Evolutionary conservation across 768 basidiomycete genomes (phyloP).

Genomic region (Boletus pseudopeckii): DNA sequence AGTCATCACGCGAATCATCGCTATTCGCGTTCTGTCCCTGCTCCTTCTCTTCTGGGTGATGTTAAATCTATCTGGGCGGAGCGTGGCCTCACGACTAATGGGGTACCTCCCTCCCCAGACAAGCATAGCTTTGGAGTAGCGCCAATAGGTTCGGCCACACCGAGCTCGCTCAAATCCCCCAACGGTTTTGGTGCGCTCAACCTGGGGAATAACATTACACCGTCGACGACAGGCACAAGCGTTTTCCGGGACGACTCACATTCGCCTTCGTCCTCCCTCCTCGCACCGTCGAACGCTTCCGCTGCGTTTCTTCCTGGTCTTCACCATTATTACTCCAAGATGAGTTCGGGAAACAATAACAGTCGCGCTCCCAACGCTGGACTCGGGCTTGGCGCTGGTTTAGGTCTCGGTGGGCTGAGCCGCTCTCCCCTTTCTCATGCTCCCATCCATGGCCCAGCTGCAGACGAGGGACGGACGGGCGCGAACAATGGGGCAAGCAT

Average conservation of each 20-base stretch:
- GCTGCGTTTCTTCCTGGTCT: constrained; percentile 78
- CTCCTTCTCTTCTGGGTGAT: constrained; percentile 70
- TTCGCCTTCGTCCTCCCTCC: constrained; percentile 32
- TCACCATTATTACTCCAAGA: constrained; percentile 62
- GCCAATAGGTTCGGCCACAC: constrained; percentile 39
- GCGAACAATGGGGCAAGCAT: constrained; percentile 11
- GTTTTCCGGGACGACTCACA: constrained; percentile 35
- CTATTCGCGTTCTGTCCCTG: constrained; percentile 82
- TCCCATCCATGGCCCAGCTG: constrained; percentile 25
- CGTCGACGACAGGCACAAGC: constrained; percentile 17
- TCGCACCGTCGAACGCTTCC: constrained; percentile 73
- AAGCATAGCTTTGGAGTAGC: constrained; percentile 22
- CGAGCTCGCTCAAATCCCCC: constrained; percentile 50
- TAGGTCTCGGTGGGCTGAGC: constrained; percentile 25
- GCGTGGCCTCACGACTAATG: constrained; percentile 32
- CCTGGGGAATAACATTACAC: constrained; percentile 9
- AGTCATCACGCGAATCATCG: constrained; percentile 45
- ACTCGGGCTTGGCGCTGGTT: constrained; percentile 20
- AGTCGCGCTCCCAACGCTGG: constrained; percentile 26
- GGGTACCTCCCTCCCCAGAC: constrained; percentile 39
- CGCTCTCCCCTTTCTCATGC: constrained; percentile 30
- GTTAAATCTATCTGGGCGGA: constrained; percentile 83
- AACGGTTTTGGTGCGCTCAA: constrained; percentile 34
- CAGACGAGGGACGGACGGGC: constrained; percentile 23
- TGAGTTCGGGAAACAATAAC: constrained; percentile 33